Conservation (phyloP, 192 early-diverging fungal species). For the Podila epicladia region DNA sequence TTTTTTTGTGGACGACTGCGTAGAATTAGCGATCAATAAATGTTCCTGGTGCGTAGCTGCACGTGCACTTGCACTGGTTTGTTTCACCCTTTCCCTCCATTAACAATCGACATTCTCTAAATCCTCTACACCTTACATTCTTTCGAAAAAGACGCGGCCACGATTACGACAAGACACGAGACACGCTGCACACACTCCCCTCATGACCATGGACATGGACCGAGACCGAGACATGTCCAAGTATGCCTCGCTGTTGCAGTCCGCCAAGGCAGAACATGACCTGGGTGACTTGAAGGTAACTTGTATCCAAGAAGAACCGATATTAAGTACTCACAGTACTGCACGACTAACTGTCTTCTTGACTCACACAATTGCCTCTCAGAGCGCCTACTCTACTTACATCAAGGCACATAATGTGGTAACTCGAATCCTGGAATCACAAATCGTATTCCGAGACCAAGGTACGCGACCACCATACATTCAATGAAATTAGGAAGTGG, state of each 20-base stretch:
- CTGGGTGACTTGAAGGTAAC: constrained; percentile 30
- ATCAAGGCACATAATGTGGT: constrained; percentile 26
- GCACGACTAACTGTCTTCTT: no score
- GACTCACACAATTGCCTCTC: not conserved
- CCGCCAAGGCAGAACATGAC: constrained; percentile 34
- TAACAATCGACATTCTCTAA: not conserved
- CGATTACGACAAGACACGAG: not conserved
- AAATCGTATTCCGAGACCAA: constrained; percentile 31
- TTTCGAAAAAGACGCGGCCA: not conserved
- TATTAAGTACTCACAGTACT: no score
- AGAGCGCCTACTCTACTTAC: constrained; percentile 32
- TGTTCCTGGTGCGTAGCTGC: no score
- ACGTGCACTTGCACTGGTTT: no score
- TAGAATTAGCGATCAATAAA: no score
- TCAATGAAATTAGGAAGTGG: no score
- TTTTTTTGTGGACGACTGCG: not conserved
- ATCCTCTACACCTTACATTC: not conserved
- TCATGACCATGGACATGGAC: constrained; percentile 24
- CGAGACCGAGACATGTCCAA: constrained; percentile 12
- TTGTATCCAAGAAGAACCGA: no score
- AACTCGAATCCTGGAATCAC: constrained; percentile 17
- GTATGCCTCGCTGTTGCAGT: constrained; percentile 19
- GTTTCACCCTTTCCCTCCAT: constrained; percentile 12
- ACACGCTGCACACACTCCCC: not conserved
- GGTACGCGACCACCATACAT: constrained; percentile 8